phyloP scores from a whole-genome alignment of 2,329 filamentous ascomycete species.

The Incumbomyces lentus region DNA sequence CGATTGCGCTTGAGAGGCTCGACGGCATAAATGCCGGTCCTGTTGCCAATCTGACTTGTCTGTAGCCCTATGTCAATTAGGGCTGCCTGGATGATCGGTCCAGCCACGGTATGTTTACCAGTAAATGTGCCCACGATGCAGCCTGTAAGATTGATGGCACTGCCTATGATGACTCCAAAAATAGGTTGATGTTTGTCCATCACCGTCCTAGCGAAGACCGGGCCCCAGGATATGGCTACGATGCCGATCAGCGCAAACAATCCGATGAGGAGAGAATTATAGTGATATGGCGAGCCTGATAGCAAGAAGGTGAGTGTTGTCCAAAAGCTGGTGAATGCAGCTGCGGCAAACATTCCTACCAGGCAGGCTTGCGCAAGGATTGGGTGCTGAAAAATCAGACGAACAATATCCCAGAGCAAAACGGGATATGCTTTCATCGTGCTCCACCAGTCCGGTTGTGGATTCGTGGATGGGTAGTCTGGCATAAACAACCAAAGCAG shows the following conservation, averaged over 20 bases:
- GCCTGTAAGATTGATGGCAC: constrained; percentile 49
- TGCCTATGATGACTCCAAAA: constrained; percentile 55
- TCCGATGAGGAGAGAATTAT: constrained; percentile 58
- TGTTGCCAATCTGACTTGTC: constrained; percentile 63
- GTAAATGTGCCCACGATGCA: constrained; percentile 59
- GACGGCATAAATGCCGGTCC: constrained; percentile 58
- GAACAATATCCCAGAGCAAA: constrained; percentile 56
- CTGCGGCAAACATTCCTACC: constrained; percentile 51
- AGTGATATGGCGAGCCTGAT: constrained; percentile 58
- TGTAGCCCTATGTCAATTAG: constrained; percentile 63
- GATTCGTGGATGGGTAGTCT: constrained; percentile 68
- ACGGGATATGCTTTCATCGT: constrained; percentile 12
- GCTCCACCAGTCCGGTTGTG: constrained; percentile 31
- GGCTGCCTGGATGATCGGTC: constrained; percentile 62
- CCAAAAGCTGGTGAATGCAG: constrained; percentile 59
- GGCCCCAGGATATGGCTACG: constrained; percentile 54
- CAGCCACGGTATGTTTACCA: constrained; percentile 55
- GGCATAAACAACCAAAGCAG: constrained; percentile 63
- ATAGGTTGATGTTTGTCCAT: constrained; percentile 57
- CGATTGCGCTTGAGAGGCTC: constrained; percentile 62
- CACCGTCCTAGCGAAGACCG: constrained; percentile 58
- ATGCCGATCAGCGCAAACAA: constrained; percentile 72
- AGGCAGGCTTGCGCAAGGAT: constrained; percentile 60
- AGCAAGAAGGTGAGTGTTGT: constrained; percentile 72
- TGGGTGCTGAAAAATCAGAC: constrained; percentile 55